Conservation (phyloP, 169 alveolate species). For the Cystoisospora suis region DNA sequence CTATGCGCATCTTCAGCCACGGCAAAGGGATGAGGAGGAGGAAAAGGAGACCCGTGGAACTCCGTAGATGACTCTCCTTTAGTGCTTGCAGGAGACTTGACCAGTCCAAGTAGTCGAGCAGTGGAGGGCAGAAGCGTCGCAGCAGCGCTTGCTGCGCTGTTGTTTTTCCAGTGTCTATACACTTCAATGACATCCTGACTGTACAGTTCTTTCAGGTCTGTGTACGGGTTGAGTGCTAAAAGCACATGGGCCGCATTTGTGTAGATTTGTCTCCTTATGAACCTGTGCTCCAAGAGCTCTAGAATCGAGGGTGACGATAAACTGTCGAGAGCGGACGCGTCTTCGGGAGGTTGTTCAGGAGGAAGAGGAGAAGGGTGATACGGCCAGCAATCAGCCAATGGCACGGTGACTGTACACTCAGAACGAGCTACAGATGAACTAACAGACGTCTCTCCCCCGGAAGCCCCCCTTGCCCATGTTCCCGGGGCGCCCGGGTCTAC, state of each 20-base stretch:
- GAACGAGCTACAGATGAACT: too few relatives aligned
- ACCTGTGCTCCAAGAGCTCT: conserved; percentile 48
- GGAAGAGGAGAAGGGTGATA: conserved; percentile 53
- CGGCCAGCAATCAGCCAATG: conserved; percentile 35
- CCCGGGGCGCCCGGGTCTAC: too few relatives aligned
- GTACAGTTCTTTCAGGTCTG: conserved; percentile 61
- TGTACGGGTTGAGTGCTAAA: conserved; percentile 96
- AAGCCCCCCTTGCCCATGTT: too few relatives aligned
- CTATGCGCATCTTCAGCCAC: conserved; percentile 64
- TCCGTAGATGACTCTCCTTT: not conserved
- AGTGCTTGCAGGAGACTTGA: not conserved
- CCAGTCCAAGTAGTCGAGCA: not conserved
- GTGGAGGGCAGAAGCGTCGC: not conserved
- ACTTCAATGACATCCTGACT: conserved; percentile 39
- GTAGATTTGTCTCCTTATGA: conserved; percentile 77
- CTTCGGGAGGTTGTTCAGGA: conserved; percentile 45
- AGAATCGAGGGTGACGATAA: conserved; percentile 46
- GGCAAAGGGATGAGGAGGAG: conserved; percentile 76
- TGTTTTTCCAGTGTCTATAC: conserved; percentile 41
- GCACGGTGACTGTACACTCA: conserved; percentile 33
- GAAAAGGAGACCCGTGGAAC: conserved; percentile 6
- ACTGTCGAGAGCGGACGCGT: conserved; percentile 39
- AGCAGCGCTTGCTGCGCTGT: not conserved
- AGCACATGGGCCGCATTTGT: conserved; percentile 96
- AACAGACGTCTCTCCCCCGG: too few relatives aligned